phyloP scores from a whole-genome alignment of 2,329 filamentous ascomycete genomes.

The Fusarium protoensiforme region DNA sequence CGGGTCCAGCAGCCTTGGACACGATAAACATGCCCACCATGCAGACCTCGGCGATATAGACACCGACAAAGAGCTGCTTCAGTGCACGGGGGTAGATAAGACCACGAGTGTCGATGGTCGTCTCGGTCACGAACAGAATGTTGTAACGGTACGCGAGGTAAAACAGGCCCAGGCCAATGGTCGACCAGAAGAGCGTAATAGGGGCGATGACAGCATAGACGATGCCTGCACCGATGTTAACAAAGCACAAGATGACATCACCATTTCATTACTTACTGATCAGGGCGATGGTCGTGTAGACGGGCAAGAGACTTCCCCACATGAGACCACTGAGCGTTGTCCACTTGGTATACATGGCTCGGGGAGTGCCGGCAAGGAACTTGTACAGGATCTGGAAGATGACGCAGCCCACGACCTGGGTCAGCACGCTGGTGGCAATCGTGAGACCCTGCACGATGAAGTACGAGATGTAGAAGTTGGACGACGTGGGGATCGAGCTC shows the following conservation, averaged over 20 bases:
- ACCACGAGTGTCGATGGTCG: constrained; percentile 86
- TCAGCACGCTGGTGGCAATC: constrained; percentile 77
- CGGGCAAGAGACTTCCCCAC: constrained; percentile 82
- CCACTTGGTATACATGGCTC: constrained; percentile 82
- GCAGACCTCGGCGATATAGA: constrained; percentile 84
- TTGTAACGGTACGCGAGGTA: constrained; percentile 91
- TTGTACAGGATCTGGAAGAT: constrained; percentile 76
- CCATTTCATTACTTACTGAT: constrained; percentile 61
- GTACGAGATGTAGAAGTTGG: constrained; percentile 94
- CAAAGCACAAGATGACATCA: too few relatives aligned
- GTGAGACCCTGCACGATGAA: constrained; percentile 87
- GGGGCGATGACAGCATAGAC: constrained; percentile 88
- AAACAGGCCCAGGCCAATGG: constrained; percentile 80
- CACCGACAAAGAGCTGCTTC: constrained; percentile 84
- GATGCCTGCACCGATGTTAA: constrained; percentile 60
- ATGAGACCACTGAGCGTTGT: constrained; percentile 73
- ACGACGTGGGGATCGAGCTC: constrained; percentile 79
- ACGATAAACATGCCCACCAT: constrained; percentile 85
- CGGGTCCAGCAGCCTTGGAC: constrained; percentile 72
- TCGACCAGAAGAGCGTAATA: constrained; percentile 82
- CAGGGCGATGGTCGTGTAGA: constrained; percentile 79
- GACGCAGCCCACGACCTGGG: constrained; percentile 74
- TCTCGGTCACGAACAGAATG: constrained; percentile 82
- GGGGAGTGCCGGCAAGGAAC: constrained; percentile 79
- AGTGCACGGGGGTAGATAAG: constrained; percentile 88